phyloP scores from a whole-genome alignment of 2,329 filamentous ascomycete species.

The Ambrosiella beaveri region DNA sequence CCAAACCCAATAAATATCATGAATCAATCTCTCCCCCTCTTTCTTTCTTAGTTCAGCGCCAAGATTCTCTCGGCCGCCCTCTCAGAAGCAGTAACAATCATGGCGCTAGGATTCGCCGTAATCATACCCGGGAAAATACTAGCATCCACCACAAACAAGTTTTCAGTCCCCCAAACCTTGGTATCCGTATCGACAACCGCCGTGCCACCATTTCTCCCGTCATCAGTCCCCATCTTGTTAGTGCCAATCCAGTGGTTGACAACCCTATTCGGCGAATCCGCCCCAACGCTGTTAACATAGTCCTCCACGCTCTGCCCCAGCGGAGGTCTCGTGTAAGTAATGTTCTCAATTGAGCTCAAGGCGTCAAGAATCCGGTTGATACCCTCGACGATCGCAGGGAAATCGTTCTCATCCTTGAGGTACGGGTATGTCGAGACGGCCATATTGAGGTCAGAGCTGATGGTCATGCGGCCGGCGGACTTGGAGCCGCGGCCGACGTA shows the following conservation, averaged over 20 bases:
- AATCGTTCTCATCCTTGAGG: constrained; percentile 39
- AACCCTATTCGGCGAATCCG: constrained; percentile 21
- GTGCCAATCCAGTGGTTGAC: constrained; percentile 41
- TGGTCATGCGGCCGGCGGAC: constrained; percentile 44
- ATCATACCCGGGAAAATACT: constrained; percentile 53
- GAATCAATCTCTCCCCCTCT: neutral
- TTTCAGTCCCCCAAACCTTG: constrained; percentile 49
- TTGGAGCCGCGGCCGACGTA: constrained; percentile 48
- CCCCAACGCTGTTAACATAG: constrained; percentile 34
- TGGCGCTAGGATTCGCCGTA: constrained; percentile 49
- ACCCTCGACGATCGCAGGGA: constrained; percentile 44
- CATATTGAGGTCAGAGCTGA: constrained; percentile 39
- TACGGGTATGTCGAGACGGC: constrained; percentile 42
- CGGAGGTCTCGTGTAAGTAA: constrained; percentile 35
- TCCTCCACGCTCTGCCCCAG: constrained; percentile 33
- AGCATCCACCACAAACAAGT: constrained; percentile 51
- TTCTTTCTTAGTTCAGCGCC: constrained; percentile 5
- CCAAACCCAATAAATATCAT: constrained; percentile 1
- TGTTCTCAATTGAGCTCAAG: constrained; percentile 33
- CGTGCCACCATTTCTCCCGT: constrained; percentile 33
- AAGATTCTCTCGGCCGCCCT: constrained; percentile 28
- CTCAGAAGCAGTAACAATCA: constrained; percentile 48
- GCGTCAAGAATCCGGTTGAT: constrained; percentile 42
- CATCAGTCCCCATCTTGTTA: constrained; percentile 41
- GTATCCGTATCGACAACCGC: constrained; percentile 46